Percentiles rank a stretch among this genome's conserved stretches.
phyloP scores from a whole-genome alignment of 495 filamentous ascomycete genomes.

The Xylaria cubensis region DNA sequence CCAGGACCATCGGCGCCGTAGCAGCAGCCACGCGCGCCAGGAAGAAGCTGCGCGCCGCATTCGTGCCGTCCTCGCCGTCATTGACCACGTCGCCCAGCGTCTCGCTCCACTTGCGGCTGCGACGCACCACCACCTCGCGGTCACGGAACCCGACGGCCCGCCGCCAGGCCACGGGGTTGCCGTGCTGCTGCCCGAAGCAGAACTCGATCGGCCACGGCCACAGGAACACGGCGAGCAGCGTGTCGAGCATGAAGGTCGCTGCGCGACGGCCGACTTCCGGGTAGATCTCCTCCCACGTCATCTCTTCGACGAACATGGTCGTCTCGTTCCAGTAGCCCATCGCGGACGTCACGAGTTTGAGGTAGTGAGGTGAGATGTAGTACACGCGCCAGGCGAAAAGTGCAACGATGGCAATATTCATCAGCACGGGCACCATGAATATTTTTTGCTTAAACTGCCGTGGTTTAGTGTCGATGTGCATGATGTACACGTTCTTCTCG shows the following conservation, averaged over 20 bases:
- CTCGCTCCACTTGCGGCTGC: slow-evolving; percentile 67
- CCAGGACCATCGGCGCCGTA: slow-evolving; percentile 65
- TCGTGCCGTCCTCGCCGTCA: slow-evolving; percentile 40
- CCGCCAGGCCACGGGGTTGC: slow-evolving; percentile 71
- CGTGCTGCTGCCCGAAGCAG: slow-evolving; percentile 56
- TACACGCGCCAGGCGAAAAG: slow-evolving; percentile 68
- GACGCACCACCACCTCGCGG: slow-evolving; percentile 76
- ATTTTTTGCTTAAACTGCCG: slow-evolving; percentile 72
- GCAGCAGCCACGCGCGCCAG: slow-evolving; percentile 53
- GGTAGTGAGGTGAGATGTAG: slow-evolving; percentile 69
- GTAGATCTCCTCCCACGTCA: slow-evolving; percentile 57
- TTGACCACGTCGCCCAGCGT: slow-evolving; percentile 49
- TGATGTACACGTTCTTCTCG: slow-evolving; percentile 73
- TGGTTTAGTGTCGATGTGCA: slow-evolving; percentile 74
- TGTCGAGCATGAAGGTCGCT: slow-evolving; percentile 71
- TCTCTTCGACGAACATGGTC: slow-evolving; percentile 61
- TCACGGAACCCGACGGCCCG: slow-evolving; percentile 70
- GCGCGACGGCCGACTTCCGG: slow-evolving; percentile 60
- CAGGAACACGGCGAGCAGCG: slow-evolving; percentile 70
- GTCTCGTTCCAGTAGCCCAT: slow-evolving; percentile 66
- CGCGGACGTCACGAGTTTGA: slow-evolving; percentile 62
- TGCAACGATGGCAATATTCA: slow-evolving; percentile 68
- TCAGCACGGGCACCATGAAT: slow-evolving; percentile 72
- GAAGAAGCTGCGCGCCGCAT: slow-evolving; percentile 38
- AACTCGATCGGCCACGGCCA: slow-evolving; percentile 80